Percentiles rank a stretch among this genome's conserved stretches.
Evolutionary conservation across 2,329 filamentous ascomycete species (phyloP).

Genomic region (Ascochyta rabiei): DNA sequence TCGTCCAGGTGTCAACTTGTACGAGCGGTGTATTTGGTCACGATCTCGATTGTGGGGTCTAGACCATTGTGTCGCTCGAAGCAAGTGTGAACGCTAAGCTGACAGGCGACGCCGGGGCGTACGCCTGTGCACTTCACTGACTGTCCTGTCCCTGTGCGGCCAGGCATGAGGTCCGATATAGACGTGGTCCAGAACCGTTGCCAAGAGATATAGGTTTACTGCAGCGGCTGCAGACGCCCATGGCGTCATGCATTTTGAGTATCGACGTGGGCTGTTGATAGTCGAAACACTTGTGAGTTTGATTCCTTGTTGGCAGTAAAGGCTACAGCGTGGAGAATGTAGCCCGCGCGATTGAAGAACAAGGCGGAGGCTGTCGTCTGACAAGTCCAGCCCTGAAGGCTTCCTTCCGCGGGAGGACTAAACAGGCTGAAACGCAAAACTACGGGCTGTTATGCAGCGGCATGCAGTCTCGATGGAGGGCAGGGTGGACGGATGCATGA

Average conservation of each 20-base stretch:
- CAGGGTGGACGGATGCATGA: constrained; percentile 2
- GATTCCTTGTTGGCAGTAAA: background rate
- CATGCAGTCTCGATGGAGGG: constrained; percentile 6
- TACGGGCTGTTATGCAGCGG: background rate
- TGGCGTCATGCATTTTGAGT: constrained; percentile 26
- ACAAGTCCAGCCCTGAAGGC: constrained; percentile 4
- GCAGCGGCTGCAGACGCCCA: constrained; percentile 3
- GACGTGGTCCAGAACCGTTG: constrained; percentile 32
- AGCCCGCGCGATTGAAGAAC: background rate
- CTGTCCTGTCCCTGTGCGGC: constrained; percentile 1
- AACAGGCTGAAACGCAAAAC: constrained; percentile 7
- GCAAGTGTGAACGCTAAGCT: constrained; percentile 9
- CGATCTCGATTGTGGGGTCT: constrained; percentile 14
- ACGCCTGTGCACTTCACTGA: constrained; percentile 5
- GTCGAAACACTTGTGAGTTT: background rate
- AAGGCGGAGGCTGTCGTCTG: constrained; percentile 7
- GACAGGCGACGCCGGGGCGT: constrained; percentile 8
- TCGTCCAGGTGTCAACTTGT: background rate
- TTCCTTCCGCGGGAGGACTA: background rate
- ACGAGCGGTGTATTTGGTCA: constrained; percentile 3
- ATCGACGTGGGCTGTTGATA: background rate
- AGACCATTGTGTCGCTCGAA: constrained; percentile 10
- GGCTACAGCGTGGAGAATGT: background rate
- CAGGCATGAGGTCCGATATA: constrained; percentile 2
- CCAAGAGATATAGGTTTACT: constrained; percentile 26